Base-by-base conservation (phyloP, 352 stramenopile species). In the Pythium biforme region DNA sequence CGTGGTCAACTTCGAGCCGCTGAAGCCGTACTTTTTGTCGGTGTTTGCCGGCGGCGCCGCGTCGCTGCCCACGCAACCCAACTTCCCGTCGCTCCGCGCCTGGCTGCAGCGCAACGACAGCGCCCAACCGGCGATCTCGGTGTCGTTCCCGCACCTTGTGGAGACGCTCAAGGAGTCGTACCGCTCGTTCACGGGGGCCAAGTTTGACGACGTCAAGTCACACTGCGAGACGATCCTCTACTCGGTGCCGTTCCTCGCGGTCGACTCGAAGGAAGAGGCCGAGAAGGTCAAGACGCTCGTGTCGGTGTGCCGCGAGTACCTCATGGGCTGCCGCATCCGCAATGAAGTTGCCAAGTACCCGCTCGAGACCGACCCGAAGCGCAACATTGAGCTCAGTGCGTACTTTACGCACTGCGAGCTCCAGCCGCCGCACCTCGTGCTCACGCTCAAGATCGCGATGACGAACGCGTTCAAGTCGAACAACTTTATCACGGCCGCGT, bases 341-440 rank as follows among this genome's bases (percentile, higher is more conserved):
- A 76, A 85, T 4, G 81, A 92, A 34, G 75, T 96, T 15, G 82
- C 80, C 57, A 76, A 77, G 27, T 83, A 83, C 41, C 65, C 84
- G 48, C 64, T 95, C 8, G 83, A 93, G 62, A 74, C 66, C 37
- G 70, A 95, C 55, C 79, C 86, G 27, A 87, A 92, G 60, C 89
- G 97, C 66, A 96, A 97, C 61, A 98, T 99, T 34, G 97, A 99
- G 72, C 77, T 99, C 46, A 97, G 96, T 43, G 97, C 97, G 12
- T 99, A 99, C 87, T 99, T 99, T 54, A 99, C 97, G 51, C 97
- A 99, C 83, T 99, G 97, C 73, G 97, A 99, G 54, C 84, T 99
- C 49, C 97, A 99, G 81, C 92, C 97, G 26, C 88, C 95, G 43
- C 98, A 99, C 74, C 74, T 99, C 59, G 81, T 99, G 55, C 88